Evolutionary conservation across 768 basidiomycete species (phyloP), one percentile per base, ranked within the genome.

Genomic region (Coprinopsis strossmayeri): DNA sequence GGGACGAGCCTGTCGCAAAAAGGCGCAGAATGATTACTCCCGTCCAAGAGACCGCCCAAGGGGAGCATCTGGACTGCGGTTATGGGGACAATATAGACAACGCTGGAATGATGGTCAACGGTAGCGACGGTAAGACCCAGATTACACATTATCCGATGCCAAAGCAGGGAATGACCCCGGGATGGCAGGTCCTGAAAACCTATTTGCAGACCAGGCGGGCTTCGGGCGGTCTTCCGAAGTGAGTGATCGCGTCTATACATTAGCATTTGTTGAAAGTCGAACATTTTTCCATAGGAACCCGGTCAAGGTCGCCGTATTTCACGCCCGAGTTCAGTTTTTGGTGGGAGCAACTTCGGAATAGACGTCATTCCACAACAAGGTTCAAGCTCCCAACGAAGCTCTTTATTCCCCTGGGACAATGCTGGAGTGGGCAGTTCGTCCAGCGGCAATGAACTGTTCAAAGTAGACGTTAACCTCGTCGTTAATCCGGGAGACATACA

Each of bases 341-440:
- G 73, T 30, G 75, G 56, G 21, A 58, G 71, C 42, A 65, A 79
- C 49, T 64, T 84, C 35, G 75, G 69, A 11, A 56, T 77, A 43
- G 74, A 76, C 38, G 51, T 72, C 3, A 70, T 62, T 28, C 55
- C 62, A 46, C 15, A 26, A 69, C 34, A 62, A 63, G 26, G 61
- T 34, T 67, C 69, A 18, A 43, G 69, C 24, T 86, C 85, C 17
- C 86, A 87, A 57, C 70, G 74, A 27, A 85, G 79, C 53, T 80
- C 82, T 7, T 59, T 90, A 25, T 89, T 89, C 59, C 88, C 89
- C 3, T 91, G 88, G 88, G 87, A 91, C 58, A 77, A 90, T 60
- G 87, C 87, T 3, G 84, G 81, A 2, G 67, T 75, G 3, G 27
- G 15, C 11, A 71, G 69, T 34, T 86, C 82, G 45, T 84, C 83